Conservation (phyloP, 371 early-diverging fungal species). For the Mucor saturninus region DNA sequence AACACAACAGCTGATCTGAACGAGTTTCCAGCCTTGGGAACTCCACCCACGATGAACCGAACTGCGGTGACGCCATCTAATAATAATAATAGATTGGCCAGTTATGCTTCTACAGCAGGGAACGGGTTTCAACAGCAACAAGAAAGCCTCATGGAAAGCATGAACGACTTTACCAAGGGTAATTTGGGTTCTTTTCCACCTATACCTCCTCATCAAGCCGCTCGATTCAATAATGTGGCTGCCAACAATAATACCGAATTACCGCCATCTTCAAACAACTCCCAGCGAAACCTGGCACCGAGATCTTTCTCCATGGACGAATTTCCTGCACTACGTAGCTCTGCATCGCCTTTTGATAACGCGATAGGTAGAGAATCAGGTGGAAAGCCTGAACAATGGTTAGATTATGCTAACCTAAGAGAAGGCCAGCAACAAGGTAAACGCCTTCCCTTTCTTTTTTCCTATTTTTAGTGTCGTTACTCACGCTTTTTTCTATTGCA, state of each 20-base stretch:
- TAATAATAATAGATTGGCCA: constrained; percentile 30
- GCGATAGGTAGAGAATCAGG: constrained; percentile 34
- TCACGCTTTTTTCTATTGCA: not conserved
- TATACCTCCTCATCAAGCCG: constrained; percentile 7
- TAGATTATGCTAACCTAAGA: constrained; percentile 42
- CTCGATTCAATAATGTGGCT: constrained; percentile 21
- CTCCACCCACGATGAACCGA: constrained; percentile 39
- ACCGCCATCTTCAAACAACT: constrained; percentile 28
- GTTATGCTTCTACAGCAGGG: constrained; percentile 53
- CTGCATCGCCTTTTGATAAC: constrained; percentile 39
- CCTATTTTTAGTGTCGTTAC: not conserved
- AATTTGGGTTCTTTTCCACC: constrained; percentile 16
- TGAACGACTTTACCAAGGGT: constrained; percentile 15
- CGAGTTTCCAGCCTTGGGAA: constrained; percentile 56
- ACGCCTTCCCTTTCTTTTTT: not conserved
- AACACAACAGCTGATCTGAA: constrained; percentile 53
- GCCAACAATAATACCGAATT: constrained; percentile 8
- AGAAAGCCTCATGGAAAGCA: constrained; percentile 20
- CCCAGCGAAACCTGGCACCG: constrained; percentile 34
- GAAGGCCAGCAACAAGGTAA: constrained; percentile 27
- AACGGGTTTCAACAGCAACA: constrained; percentile 35
- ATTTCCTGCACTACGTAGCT: constrained; percentile 53
- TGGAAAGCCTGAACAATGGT: constrained; percentile 43
- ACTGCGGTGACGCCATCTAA: constrained; percentile 26
- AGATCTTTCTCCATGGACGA: constrained; percentile 58